Evolutionary conservation across 2,329 filamentous ascomycete genomes (phyloP).

Genomic region (Pseudogymnoascus sp.): DNA sequence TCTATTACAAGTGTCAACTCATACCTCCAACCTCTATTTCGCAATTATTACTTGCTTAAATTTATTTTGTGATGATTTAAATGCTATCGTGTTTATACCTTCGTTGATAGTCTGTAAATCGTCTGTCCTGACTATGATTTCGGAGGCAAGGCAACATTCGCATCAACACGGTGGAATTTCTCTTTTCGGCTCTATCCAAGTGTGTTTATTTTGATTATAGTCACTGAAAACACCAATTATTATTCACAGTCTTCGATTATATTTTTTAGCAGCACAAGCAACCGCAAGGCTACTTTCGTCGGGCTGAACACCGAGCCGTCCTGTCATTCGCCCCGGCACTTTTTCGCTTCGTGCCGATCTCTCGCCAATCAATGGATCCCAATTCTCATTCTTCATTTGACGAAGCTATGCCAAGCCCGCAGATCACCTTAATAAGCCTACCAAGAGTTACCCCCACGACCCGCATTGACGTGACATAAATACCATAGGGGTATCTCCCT

Average conservation of each 20-base stretch:
- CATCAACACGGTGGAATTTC: no score
- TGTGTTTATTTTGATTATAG: neutral
- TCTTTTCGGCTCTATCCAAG: neutral
- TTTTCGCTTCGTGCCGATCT: neutral
- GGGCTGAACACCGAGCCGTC: neutral
- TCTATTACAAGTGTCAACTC: no score
- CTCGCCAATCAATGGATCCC: conserved; percentile 8
- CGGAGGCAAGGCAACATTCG: no score
- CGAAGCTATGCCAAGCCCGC: neutral
- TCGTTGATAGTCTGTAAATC: no score
- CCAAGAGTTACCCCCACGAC: neutral
- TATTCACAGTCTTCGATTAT: neutral
- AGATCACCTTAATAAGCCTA: conserved; percentile 7
- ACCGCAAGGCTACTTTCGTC: neutral
- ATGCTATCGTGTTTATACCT: no score
- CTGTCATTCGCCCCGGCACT: neutral
- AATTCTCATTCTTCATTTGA: neutral
- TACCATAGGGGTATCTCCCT: neutral
- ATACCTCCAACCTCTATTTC: no score
- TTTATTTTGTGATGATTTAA: no score
- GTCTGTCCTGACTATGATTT: no score
- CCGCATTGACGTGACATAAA: neutral
- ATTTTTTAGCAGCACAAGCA: neutral
- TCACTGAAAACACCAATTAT: neutral
- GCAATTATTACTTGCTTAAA: no score